These are phyloP conservation scores for Boletus speciosus DNA, from an alignment of 768 basidiomycete genomes.

Conservation along the genomic window DNA sequence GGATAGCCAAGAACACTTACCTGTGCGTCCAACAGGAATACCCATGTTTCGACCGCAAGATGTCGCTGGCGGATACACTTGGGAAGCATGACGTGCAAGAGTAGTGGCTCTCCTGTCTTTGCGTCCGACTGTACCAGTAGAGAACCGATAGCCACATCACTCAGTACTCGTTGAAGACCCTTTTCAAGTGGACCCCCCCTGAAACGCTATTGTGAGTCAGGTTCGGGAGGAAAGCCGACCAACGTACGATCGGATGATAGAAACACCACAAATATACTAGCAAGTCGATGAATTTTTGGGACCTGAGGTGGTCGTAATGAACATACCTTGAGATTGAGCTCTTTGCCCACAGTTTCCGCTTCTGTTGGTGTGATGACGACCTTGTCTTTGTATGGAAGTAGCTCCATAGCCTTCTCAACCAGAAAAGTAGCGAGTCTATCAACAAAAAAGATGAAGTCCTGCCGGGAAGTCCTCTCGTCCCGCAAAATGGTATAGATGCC, in stretches of 20 bases:
- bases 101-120: constrained; percentile 79
- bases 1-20: constrained; percentile 32
- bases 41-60: constrained; percentile 66
- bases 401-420: constrained; percentile 78
- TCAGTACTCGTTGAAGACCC: constrained; percentile 85
- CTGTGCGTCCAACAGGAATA: constrained; percentile 89
- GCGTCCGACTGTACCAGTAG: constrained; percentile 88
- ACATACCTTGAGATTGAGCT: constrained; percentile 56
- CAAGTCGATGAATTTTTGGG: neutral
- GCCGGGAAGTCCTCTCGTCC: constrained; percentile 61
- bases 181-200: constrained; percentile 90
- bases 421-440: constrained; percentile 84
- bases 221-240: neutral
- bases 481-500: constrained; percentile 89
- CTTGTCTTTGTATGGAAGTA: constrained; percentile 68
- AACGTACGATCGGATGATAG: constrained; percentile 82
- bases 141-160: constrained; percentile 83
- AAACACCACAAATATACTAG: constrained; percentile 81
- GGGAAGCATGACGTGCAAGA: constrained; percentile 82
- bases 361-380: constrained; percentile 67
- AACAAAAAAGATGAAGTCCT: constrained; percentile 91
- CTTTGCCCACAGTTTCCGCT: constrained; percentile 54
- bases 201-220: constrained; percentile 7
- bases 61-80: constrained; percentile 61
- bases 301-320: neutral